phyloP scores from a whole-genome alignment of 257 asterid species.

The Solanum gracilifrons region DNA sequence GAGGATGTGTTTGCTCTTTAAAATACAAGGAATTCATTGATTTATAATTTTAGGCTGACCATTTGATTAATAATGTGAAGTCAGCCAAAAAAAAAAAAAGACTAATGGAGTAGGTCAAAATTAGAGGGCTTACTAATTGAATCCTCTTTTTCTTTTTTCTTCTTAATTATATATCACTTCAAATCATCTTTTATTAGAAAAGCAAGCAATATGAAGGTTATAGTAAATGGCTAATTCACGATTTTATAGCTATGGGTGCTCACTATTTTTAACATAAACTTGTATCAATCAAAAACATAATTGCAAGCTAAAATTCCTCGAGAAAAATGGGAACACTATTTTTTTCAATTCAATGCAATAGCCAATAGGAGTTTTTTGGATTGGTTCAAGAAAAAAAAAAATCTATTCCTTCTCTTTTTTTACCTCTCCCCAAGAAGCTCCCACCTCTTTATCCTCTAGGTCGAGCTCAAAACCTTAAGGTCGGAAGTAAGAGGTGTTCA shows the following conservation, averaged over 20 bases:
- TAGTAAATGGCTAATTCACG: neutral
- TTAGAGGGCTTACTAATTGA: neutral
- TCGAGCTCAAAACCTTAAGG: too few relatives aligned
- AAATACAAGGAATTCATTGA: neutral
- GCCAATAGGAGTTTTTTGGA: too few relatives aligned
- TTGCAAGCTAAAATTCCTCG: neutral
- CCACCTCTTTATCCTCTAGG: too few relatives aligned
- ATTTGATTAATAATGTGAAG: neutral
- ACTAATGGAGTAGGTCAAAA: neutral
- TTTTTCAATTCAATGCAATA: neutral
- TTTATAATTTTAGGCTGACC: neutral
- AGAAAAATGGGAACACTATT: neutral
- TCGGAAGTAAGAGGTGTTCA: too few relatives aligned
- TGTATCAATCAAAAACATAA: neutral
- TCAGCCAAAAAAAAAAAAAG: neutral
- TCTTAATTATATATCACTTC: neutral
- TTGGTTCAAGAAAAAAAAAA: too few relatives aligned
- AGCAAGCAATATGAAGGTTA: neutral
- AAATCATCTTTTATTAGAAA: neutral
- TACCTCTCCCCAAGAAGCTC: too few relatives aligned
- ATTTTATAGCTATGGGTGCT: accelerated
- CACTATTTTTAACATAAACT: neutral
- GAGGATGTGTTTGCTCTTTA: neutral
- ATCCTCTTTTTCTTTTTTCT: neutral
- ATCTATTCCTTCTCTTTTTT: too few relatives aligned